phyloP scores from a whole-genome alignment of 805 yeast species.

The Metschnikowia gelsemii region DNA sequence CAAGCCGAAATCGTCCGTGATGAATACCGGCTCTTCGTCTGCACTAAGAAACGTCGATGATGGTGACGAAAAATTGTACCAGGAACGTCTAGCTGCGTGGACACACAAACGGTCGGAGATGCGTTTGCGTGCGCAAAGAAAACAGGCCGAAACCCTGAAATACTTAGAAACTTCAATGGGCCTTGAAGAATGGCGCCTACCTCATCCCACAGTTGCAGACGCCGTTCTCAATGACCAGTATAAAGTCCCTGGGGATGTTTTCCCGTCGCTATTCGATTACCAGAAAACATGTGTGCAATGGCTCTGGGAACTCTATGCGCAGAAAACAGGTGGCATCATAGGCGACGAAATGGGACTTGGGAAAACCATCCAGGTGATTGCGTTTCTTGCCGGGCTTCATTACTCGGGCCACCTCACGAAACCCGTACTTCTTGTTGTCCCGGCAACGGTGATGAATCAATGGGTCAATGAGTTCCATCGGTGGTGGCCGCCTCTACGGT shows the following conservation, averaged over 20 bases:
- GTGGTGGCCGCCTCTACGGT: constrained; percentile 97
- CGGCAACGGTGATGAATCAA: constrained; percentile 93
- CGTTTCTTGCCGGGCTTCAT: constrained; percentile 88
- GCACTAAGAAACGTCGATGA: constrained; percentile 58
- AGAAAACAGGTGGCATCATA: constrained; percentile 89
- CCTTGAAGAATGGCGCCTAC: constrained; percentile 23
- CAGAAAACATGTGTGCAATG: constrained; percentile 97
- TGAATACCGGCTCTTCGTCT: background rate
- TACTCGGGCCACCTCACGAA: constrained; percentile 70
- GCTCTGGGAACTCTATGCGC: constrained; percentile 91
- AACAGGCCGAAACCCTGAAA: constrained; percentile 20
- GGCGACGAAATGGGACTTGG: constrained; percentile 99
- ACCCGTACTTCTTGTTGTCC: constrained; percentile 88
- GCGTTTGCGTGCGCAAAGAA: constrained; percentile 24
- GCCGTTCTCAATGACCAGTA: constrained; percentile 70
- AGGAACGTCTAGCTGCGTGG: constrained; percentile 64
- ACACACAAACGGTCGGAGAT: constrained; percentile 46
- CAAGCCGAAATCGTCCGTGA: background rate
- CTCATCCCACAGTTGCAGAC: constrained; percentile 77
- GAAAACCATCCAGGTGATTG: constrained; percentile 87
- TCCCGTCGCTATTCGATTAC: constrained; percentile 82
- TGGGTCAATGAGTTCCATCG: constrained; percentile 96
- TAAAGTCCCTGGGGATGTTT: constrained; percentile 86
- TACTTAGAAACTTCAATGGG: background rate
- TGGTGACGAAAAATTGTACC: constrained; percentile 71